These are phyloP conservation scores for Metschnikowia henanensis DNA, from an alignment of 805 yeast genomes.

Conservation along the genomic window DNA sequence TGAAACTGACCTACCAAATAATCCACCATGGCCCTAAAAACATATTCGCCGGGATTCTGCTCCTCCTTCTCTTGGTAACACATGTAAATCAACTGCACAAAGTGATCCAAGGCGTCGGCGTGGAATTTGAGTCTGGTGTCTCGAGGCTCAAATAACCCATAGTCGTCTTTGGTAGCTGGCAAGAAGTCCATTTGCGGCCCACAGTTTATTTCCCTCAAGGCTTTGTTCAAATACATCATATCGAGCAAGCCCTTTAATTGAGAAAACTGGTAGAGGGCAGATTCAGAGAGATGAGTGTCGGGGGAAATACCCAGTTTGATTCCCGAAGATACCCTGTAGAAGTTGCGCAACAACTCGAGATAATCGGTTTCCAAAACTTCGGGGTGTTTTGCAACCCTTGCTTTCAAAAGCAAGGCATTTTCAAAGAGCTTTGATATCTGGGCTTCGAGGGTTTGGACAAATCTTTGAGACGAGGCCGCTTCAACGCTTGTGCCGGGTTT, in stretches of 20 bases:
- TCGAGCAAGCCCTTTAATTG: background rate
- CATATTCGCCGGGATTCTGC: background rate
- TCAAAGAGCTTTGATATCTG: no score
- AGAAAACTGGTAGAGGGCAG: background rate
- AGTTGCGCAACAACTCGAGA: no score
- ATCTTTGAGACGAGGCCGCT: no score
- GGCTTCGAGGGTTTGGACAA: no score
- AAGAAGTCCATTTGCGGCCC: background rate
- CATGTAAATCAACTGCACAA: background rate
- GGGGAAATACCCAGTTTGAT: no score
- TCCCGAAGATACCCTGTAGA: no score
- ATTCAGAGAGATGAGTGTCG: no score
- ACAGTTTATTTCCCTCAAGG: background rate
- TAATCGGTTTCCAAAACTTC: no score
- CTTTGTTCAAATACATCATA: slow-evolving; percentile 1
- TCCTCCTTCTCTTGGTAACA: background rate
- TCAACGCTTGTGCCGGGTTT: no score
- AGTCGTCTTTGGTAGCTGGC: background rate
- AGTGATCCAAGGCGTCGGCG: background rate
- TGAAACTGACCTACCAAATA: background rate
- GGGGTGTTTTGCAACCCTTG: no score
- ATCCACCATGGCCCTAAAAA: background rate
- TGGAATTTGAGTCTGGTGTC: background rate
- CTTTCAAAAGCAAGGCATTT: no score
- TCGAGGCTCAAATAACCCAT: background rate